These are phyloP conservation scores for Penicillium sp. DNA, from an alignment of 2,329 filamentous ascomycete species.

Conservation along the genomic window DNA sequence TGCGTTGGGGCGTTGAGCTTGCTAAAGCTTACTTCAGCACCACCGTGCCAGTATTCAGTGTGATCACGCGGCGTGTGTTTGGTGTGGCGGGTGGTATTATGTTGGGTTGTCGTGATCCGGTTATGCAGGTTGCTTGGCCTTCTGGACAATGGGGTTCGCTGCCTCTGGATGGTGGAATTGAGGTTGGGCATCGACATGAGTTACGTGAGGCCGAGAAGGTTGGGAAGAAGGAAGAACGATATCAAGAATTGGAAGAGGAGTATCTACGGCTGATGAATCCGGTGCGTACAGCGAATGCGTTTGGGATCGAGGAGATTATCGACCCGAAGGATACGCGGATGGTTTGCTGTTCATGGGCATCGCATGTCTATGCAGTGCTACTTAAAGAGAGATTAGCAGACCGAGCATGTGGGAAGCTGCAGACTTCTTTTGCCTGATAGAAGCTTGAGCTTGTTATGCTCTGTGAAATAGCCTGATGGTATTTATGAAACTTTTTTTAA, in stretches of 20 bases:
- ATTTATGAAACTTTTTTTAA: not conserved
- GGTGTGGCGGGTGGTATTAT: constrained; percentile 65
- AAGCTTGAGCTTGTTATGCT: not conserved
- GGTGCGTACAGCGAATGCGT: constrained; percentile 61
- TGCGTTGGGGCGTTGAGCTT: constrained; percentile 62
- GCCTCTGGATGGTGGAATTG: constrained; percentile 63
- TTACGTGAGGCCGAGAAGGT: constrained; percentile 54
- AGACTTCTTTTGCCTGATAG: constrained; percentile 49
- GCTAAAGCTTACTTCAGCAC: constrained; percentile 62
- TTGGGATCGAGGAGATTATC: constrained; percentile 64
- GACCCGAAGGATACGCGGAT: constrained; percentile 59
- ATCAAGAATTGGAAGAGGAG: constrained; percentile 58
- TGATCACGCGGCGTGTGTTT: constrained; percentile 61
- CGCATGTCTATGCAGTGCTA: constrained; percentile 55
- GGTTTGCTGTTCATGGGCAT: constrained; percentile 56
- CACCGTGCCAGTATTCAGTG: constrained; percentile 61
- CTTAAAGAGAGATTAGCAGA: constrained; percentile 50
- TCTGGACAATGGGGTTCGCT: constrained; percentile 62
- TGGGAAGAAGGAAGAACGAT: constrained; percentile 52
- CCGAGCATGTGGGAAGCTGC: constrained; percentile 43
- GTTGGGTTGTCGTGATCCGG: constrained; percentile 60
- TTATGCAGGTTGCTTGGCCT: constrained; percentile 63
- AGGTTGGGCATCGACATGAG: constrained; percentile 62
- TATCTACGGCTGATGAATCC: constrained; percentile 64
- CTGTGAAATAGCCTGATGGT: not conserved